phyloP scores from a whole-genome alignment of 2,329 filamentous ascomycete genomes.

The Pseudopithomyces maydicus region DNA sequence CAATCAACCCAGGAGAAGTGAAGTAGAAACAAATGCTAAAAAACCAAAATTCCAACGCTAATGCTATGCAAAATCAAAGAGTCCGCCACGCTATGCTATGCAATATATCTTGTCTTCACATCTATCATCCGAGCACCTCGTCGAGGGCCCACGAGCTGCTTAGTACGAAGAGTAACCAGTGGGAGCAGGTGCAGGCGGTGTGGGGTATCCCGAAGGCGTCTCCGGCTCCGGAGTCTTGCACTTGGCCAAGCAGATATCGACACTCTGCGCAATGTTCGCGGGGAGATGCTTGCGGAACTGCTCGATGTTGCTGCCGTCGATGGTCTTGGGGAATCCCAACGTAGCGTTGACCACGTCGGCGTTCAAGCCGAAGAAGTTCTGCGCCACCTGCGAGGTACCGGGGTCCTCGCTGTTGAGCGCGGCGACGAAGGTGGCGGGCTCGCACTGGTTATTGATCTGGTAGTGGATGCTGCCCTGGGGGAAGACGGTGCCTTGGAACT shows the following conservation, averaged over 20 bases:
- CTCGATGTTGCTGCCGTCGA: constrained; percentile 44
- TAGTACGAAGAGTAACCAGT: constrained; percentile 1
- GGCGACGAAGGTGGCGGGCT: constrained; percentile 51
- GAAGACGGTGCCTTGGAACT: constrained; percentile 55
- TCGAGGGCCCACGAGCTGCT: neutral
- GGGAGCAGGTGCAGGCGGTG: too few species aligned
- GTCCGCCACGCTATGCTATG: neutral
- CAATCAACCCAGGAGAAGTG: neutral
- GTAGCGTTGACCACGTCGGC: constrained; percentile 44
- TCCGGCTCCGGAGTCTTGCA: constrained; percentile 38
- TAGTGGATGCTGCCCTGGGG: constrained; percentile 54
- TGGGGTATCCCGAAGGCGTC: too few species aligned
- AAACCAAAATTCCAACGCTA: neutral
- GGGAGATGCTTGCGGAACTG: constrained; percentile 48
- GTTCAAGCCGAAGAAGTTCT: constrained; percentile 51
- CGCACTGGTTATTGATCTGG: constrained; percentile 55
- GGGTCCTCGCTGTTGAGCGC: constrained; percentile 52
- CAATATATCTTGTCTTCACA: neutral
- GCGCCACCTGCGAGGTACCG: constrained; percentile 48
- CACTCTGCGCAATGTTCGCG: constrained; percentile 56
- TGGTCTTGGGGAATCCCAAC: constrained; percentile 41
- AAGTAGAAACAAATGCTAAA: neutral
- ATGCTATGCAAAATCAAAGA: constrained; percentile 6
- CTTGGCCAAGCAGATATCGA: constrained; percentile 59
- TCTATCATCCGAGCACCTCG: neutral